Base-by-base conservation (phyloP, 2,329 filamentous ascomycete genomes). In the Penicillium hordei region DNA sequence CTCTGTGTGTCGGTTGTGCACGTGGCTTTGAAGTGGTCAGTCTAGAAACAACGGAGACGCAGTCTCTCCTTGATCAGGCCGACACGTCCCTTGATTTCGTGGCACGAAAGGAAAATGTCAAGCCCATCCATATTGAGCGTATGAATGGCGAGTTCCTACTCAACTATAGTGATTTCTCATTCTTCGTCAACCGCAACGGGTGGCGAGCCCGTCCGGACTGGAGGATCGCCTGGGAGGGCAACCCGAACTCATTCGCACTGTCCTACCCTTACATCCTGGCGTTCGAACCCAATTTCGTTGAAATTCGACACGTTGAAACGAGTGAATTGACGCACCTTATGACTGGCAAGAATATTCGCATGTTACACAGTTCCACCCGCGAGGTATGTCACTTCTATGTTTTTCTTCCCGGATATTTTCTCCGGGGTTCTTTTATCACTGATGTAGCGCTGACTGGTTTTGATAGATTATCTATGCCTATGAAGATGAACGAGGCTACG, bases 21-120 rank as follows among this genome's bases (percentile, higher is more conserved):
- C 87, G 92, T 74, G 94, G 94, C 44, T 99, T 99, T 75, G 94
- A 99, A 76, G 93, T 99, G 33, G 94, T 99, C 60, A 94, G 90
- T 58, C 83, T 99, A 36, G 92, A 97, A 75, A 97, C 94, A 0
- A 89, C 97, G n/a, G 94, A 99, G 77, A 96, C 93, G 2, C 94
- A 99, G 77, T 96, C 93, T 23, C 83, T 99, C 25, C 89, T 99
- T 52, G 94, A 99, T 72, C 93, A 97, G 76, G 94, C 94, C 52
- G 94, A 99, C 75, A 99, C 94, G 0, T 97, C 93, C 17, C 87
- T 99, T 60, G 94, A 99, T 78, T 97, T 99, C 72, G 93, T 99
- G 49, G 90, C 92, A 23, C 87, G 92, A 58, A 94, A 94, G 73
- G 93, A 97, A 76, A 91, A 91, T 68, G 91, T 94, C 69, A 92